A percentile compares a stretch with the other conserved stretches of the same genome.
These are phyloP conservation scores for Aspergillus incahuasiensis DNA, from an alignment of 495 filamentous ascomycete species.

Conservation along the genomic window DNA sequence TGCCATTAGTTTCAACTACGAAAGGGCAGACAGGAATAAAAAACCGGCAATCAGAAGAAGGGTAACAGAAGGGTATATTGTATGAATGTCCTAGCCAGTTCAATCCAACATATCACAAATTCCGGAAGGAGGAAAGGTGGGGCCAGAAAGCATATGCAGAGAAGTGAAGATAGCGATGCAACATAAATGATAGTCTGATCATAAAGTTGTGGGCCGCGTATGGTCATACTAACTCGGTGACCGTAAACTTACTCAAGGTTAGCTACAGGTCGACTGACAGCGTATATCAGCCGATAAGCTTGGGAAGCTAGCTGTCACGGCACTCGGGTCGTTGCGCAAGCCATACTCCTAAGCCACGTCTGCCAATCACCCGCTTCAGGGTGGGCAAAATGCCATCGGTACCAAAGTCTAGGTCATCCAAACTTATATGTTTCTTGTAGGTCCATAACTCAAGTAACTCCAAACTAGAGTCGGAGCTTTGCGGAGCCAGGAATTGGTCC, in stretches of 20 bases:
- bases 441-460: conserved; percentile 64
- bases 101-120: background rate
- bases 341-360: conserved; percentile 78
- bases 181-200: background rate
- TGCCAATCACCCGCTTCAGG: conserved; percentile 67
- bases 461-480: conserved; percentile 14
- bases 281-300: conserved; percentile 3
- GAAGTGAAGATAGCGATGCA: background rate
- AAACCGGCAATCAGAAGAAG: background rate
- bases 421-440: conserved; percentile 69
- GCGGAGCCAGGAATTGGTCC: conserved; percentile 52
- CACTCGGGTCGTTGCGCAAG: conserved; percentile 23
- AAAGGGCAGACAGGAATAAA: conserved; percentile 2
- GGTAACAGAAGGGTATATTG: background rate
- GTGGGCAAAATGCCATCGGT: conserved; percentile 78
- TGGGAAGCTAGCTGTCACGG: background rate
- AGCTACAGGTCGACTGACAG: conserved; percentile 5
- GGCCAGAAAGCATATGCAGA: conserved; percentile 8
- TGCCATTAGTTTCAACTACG: background rate
- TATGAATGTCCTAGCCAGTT: background rate
- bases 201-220: background rate
- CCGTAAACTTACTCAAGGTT: background rate
- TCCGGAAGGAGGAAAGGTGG: background rate
- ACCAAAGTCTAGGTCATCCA: conserved; percentile 89
- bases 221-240: background rate